These are phyloP conservation scores for Zelopaecilomyces penicillatus DNA, from an alignment of 2,329 filamentous ascomycete genomes.

Conservation along the genomic window DNA sequence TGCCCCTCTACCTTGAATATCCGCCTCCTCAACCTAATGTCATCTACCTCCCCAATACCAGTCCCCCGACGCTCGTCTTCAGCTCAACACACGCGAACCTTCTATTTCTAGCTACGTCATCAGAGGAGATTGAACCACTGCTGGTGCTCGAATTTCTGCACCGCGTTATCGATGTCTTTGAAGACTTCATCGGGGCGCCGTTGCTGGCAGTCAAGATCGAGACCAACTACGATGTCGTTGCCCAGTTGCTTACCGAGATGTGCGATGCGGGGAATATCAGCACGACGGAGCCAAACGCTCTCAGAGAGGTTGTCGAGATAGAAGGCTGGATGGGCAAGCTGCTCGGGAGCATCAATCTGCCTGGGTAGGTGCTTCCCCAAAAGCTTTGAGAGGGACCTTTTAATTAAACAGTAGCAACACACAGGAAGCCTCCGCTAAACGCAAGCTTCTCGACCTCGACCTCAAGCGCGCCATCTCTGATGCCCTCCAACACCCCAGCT, in stretches of 20 bases:
- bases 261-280: constrained; percentile 85
- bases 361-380: constrained; percentile 44
- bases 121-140: constrained; percentile 78
- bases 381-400: no score
- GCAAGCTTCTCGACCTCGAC: constrained; percentile 26
- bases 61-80: constrained; percentile 81
- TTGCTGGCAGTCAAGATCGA: constrained; percentile 82
- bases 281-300: constrained; percentile 86
- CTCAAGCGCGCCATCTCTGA: constrained; percentile 30
- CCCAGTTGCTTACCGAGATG: constrained; percentile 90
- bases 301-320: constrained; percentile 85
- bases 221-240: constrained; percentile 83
- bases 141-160: constrained; percentile 91
- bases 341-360: constrained; percentile 76
- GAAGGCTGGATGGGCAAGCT: constrained; percentile 85
- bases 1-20: constrained; percentile 82
- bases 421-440: constrained; percentile 33
- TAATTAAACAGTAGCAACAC: neutral
- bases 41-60: constrained; percentile 73
- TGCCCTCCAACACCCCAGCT: constrained; percentile 41
- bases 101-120: constrained; percentile 76
- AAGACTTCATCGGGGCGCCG: constrained; percentile 88
- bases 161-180: constrained; percentile 81
- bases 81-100: constrained; percentile 81
- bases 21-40: constrained; percentile 73